A percentile compares a stretch with the other conserved stretches of the same genome.
phyloP scores from a whole-genome alignment of 2,329 filamentous ascomycete genomes.

The Boeremia exigua region DNA sequence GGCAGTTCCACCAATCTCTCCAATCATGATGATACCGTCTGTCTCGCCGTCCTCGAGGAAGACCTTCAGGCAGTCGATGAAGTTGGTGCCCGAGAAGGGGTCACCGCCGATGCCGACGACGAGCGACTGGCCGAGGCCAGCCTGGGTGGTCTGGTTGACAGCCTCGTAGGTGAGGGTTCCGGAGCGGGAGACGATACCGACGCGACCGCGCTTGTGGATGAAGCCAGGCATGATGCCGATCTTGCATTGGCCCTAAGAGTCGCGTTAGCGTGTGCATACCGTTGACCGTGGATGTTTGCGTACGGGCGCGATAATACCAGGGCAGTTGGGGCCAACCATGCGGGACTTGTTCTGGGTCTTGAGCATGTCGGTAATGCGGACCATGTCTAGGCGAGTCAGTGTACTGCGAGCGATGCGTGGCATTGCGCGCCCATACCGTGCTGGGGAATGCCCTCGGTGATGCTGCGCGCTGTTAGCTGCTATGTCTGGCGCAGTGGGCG shows the following conservation, averaged over 20 bases:
- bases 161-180: constrained; percentile 99
- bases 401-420: neutral
- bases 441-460: constrained; percentile 97
- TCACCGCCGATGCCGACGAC: constrained; percentile 98
- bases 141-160: constrained; percentile 98
- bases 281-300: constrained; percentile 4
- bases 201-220: constrained; percentile 99
- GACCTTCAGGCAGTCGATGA: constrained; percentile 98
- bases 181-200: constrained; percentile 97
- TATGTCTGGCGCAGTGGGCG: constrained; percentile 10
- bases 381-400: constrained; percentile 75
- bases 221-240: constrained; percentile 99
- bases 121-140: constrained; percentile 95
- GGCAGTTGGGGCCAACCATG: constrained; percentile 96
- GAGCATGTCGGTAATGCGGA: constrained; percentile 96
- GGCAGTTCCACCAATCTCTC: constrained; percentile 95
- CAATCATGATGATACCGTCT: constrained; percentile 99
- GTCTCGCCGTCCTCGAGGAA: constrained; percentile 97
- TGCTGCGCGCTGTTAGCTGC: constrained; percentile 57
- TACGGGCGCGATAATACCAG: constrained; percentile 87
- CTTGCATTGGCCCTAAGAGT: constrained; percentile 87
- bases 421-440: constrained; percentile 68
- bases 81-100: constrained; percentile 98
- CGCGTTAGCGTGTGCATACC: constrained; percentile 18
- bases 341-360: constrained; percentile 98